Conservation (phyloP, 768 basidiomycete genomes). For the Lactarius trivialis region DNA sequence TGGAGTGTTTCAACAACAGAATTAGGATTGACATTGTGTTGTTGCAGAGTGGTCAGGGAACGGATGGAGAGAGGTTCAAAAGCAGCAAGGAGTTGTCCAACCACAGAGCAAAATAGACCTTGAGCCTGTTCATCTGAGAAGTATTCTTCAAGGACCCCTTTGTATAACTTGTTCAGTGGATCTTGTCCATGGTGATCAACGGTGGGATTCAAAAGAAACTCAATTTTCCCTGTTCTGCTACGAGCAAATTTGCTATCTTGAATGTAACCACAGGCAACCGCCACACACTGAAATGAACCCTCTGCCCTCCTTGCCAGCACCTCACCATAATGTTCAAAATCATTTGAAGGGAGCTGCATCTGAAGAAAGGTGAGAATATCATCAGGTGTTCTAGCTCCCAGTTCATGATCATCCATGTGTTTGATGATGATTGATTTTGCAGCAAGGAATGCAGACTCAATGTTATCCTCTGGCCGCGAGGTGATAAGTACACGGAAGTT, state of each 20-base stretch:
- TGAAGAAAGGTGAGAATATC: background rate
- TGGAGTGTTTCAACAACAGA: background rate
- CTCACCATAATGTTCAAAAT: background rate
- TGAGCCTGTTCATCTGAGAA: background rate
- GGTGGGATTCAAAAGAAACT: background rate
- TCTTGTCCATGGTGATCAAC: background rate
- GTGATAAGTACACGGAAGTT: background rate
- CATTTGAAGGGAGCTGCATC: background rate
- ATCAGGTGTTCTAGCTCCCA: background rate
- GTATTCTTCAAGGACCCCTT: background rate
- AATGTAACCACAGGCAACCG: background rate
- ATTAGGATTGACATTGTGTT: background rate
- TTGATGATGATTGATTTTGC: background rate
- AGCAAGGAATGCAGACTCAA: background rate
- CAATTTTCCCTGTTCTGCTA: background rate
- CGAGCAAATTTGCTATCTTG: background rate
- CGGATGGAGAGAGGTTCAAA: background rate
- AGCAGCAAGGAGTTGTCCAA: constrained; percentile 1
- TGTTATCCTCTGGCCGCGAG: background rate
- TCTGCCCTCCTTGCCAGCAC: background rate
- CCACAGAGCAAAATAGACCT: background rate
- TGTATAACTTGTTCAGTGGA: background rate
- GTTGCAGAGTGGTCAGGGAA: background rate
- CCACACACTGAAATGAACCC: background rate
- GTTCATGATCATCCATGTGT: background rate